Conservation (phyloP, 306 rosid species). For the Begonia fuchsioides region DNA sequence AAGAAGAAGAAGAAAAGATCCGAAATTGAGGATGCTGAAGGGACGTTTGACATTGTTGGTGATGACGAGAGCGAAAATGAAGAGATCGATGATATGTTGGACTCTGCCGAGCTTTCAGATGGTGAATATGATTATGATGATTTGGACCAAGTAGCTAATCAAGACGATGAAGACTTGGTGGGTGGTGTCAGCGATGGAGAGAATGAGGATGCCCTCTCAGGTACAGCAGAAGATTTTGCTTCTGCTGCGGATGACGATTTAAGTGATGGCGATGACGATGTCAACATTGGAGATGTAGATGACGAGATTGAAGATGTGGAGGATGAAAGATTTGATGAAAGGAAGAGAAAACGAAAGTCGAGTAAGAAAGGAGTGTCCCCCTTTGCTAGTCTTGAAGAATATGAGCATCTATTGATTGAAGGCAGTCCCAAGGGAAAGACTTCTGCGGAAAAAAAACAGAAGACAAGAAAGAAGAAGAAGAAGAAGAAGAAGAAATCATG, state of each 20-base stretch:
- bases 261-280: slow-evolving; percentile 2
- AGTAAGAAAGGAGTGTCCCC: slow-evolving; percentile 46
- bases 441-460: slow-evolving; percentile 21
- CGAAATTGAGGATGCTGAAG: slow-evolving; percentile 57
- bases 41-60: slow-evolving; percentile 35
- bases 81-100: slow-evolving; percentile 74
- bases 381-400: slow-evolving; percentile 75
- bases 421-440: slow-evolving; percentile 12
- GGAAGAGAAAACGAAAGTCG: slow-evolving; percentile 31
- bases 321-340: slow-evolving; percentile 19
- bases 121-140: slow-evolving; percentile 74
- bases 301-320: slow-evolving; percentile 26
- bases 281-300: slow-evolving; percentile 40
- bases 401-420: slow-evolving; percentile 54
- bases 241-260: slow-evolving; percentile 14
- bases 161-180: slow-evolving; percentile 73
- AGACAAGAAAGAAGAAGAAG: slow-evolving; percentile 20
- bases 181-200: slow-evolving; percentile 55
- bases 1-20: slow-evolving; percentile 64
- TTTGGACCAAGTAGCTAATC: slow-evolving; percentile 52
- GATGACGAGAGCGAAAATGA: slow-evolving; percentile 78
- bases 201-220: slow-evolving; percentile 43
- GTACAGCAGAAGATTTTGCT: slow-evolving; percentile 32
- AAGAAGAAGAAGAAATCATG: slow-evolving; percentile 19
- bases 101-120: slow-evolving; percentile 37